Percentiles rank a stretch among this genome's conserved stretches.
These are phyloP conservation scores for Pyropia yezoensis DNA, from an alignment of 23 red algal species.

Conservation along the genomic window DNA sequence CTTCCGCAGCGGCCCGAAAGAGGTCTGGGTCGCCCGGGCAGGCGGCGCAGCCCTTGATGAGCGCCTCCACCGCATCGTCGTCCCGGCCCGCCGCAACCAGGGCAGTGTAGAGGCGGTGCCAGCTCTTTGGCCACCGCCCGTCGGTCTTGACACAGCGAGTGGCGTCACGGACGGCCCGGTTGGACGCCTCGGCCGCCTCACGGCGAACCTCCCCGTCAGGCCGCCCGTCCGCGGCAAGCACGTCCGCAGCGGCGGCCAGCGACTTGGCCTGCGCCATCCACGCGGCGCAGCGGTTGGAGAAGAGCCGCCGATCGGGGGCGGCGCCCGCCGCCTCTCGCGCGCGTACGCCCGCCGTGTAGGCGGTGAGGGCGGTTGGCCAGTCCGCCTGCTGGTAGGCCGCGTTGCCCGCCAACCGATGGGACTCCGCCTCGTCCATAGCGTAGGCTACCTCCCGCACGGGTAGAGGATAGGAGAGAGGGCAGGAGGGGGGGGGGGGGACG, in stretches of 20 bases:
- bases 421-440: too few species aligned
- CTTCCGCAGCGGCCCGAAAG: too few species aligned
- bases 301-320: conserved; percentile 52
- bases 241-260: conserved; percentile 22
- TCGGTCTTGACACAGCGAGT: conserved; percentile 36
- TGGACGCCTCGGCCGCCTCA: conserved; percentile 1
- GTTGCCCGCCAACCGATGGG: conserved; percentile 16
- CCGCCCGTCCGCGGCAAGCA: not conserved
- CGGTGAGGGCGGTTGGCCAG: conserved; percentile 48
- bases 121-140: conserved; percentile 55
- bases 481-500: too few species aligned
- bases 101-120: conserved; percentile 49
- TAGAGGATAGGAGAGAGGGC: too few species aligned
- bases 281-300: conserved; percentile 70
- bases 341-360: conserved; percentile 46
- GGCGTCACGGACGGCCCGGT: conserved; percentile 43
- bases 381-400: conserved; percentile 43
- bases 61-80: conserved; percentile 38
- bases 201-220: too few species aligned
- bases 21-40: too few species aligned
- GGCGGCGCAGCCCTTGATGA: conserved; percentile 24
- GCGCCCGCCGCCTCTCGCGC: conserved; percentile 17
- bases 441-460: too few species aligned
- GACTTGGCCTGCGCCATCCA: conserved; percentile 3
- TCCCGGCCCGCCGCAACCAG: conserved; percentile 52